These are phyloP conservation scores for Pythium coloratum DNA, from an alignment of 352 stramenopile genomes.

Conservation along the genomic window DNA sequence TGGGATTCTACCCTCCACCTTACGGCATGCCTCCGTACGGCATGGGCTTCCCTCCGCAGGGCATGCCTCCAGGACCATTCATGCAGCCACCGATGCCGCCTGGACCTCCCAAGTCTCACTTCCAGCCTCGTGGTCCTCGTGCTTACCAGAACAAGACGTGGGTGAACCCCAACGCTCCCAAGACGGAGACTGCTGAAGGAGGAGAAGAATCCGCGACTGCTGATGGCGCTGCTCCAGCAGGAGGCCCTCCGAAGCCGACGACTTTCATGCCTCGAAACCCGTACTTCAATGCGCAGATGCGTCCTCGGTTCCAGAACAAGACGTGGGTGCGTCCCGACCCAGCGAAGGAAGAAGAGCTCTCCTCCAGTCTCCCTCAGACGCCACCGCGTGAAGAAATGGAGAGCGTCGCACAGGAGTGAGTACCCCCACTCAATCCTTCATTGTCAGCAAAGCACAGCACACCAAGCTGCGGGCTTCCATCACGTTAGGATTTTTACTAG, in stretches of 20 bases:
- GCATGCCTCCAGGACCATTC: slow-evolving; percentile 36
- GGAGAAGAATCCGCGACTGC: slow-evolving; percentile 26
- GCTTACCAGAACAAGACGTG: slow-evolving; percentile 83
- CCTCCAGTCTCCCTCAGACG: slow-evolving; percentile 72
- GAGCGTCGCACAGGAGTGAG: not conserved
- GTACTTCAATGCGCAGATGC: slow-evolving; percentile 71
- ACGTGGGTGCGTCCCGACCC: slow-evolving; percentile 80
- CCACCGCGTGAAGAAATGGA: slow-evolving; percentile 51
- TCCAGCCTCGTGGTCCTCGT: slow-evolving; percentile 41
- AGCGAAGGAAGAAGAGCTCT: slow-evolving; percentile 72
- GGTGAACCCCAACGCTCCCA: slow-evolving; percentile 80
- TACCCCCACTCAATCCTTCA: not conserved
- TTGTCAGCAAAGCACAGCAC: not conserved
- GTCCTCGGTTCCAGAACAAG: slow-evolving; percentile 87
- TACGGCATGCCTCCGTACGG: slow-evolving; percentile 72
- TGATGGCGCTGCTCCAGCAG: not conserved
- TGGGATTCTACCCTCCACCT: slow-evolving; percentile 70
- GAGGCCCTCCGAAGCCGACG: slow-evolving; percentile 24
- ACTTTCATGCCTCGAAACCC: slow-evolving; percentile 61
- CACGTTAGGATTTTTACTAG: slow-evolving; percentile 3
- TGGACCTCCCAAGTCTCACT: slow-evolving; percentile 24
- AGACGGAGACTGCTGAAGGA: slow-evolving; percentile 38
- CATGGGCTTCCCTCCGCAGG: slow-evolving; percentile 72
- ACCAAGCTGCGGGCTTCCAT: not conserved
- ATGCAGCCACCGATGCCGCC: slow-evolving; percentile 29